Evolutionary conservation across 768 basidiomycete species (phyloP).

Genomic region (Lactarius deliciosus): DNA sequence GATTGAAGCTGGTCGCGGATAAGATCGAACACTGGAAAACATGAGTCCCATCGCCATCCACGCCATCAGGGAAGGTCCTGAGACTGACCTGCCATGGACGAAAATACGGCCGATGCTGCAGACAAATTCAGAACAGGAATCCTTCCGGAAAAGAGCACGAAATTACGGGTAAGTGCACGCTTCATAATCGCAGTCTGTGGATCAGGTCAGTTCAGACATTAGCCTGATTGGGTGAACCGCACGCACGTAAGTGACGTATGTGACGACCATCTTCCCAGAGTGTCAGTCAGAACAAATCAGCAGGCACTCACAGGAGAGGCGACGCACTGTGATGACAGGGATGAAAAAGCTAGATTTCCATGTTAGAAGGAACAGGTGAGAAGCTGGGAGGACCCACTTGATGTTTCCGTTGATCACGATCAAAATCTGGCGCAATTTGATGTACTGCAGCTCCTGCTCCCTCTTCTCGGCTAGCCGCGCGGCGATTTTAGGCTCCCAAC

Average conservation of each 20-base stretch:
- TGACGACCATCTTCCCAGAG: conserved; percentile 36
- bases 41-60: background rate
- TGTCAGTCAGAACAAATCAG: background rate
- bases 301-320: background rate
- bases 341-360: conserved; percentile 35
- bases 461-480: conserved; percentile 37
- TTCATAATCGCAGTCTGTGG: conserved; percentile 37
- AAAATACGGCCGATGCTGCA: conserved; percentile 35
- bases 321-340: conserved; percentile 40
- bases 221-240: background rate
- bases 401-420: conserved; percentile 36
- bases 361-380: background rate
- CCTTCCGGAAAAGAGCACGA: background rate
- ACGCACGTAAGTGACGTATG: conserved; percentile 38
- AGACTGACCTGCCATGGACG: conserved; percentile 31
- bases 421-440: conserved; percentile 39
- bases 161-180: conserved; percentile 35
- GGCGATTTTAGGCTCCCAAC: conserved; percentile 52
- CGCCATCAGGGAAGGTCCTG: background rate
- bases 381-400: conserved; percentile 32
- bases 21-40: conserved; percentile 41
- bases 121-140: background rate
- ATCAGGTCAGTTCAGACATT: background rate
- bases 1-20: conserved; percentile 37
- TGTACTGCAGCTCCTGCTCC: conserved; percentile 40